A percentile compares a stretch with the other conserved stretches of the same genome.
Conservation (phyloP, 23 red algal genomes). For the Chondrus crispus region DNA sequence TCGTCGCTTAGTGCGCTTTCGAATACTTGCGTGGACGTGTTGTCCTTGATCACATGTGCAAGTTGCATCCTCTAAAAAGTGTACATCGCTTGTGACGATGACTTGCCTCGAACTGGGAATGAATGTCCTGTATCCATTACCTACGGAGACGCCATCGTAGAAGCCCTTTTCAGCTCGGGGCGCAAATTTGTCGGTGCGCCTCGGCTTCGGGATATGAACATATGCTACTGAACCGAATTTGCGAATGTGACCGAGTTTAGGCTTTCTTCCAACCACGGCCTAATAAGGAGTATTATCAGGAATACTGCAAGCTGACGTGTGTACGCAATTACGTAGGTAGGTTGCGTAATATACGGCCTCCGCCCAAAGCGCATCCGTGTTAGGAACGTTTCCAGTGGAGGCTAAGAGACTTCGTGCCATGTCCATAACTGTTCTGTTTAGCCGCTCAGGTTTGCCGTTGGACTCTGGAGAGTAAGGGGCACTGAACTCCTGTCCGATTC, state of each 20-base stretch:
- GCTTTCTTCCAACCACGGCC: neutral
- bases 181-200: neutral
- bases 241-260: neutral
- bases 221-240: constrained; percentile 11
- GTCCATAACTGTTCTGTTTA: neutral
- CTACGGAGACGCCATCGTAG: neutral
- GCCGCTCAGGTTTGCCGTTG: neutral
- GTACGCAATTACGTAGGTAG: neutral
- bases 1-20: no score
- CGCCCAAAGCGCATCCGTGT: neutral
- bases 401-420: neutral
- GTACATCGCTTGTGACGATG: neutral
- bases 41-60: no score
- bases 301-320: neutral
- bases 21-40: no score
- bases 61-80: no score
- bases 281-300: neutral
- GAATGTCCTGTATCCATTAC: constrained; percentile 19
- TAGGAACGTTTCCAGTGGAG: neutral
- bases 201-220: constrained; percentile 8
- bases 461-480: constrained; percentile 8
- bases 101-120: neutral
- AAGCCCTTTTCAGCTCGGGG: neutral
- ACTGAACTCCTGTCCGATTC: neutral
- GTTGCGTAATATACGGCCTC: neutral